phyloP scores from a whole-genome alignment of 163 green algal species.

The Chlorella variabilis region DNA sequence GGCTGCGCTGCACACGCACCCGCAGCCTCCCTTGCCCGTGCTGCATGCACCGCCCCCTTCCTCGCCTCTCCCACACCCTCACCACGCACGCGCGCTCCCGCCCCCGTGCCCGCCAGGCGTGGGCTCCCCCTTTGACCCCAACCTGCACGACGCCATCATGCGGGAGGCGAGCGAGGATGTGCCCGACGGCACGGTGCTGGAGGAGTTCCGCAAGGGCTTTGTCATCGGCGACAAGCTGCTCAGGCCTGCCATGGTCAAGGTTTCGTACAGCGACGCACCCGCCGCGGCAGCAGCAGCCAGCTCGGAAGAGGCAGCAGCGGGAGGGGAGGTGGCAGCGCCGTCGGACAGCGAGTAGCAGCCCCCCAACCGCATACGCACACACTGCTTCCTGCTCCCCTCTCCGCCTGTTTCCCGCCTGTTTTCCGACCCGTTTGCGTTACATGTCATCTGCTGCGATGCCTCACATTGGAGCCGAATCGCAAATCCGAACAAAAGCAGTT shows the following conservation, averaged over 20 bases:
- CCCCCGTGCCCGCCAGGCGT: slow-evolving; percentile 21
- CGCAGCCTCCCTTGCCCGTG: no score
- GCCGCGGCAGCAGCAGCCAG: not conserved
- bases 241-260: slow-evolving; percentile 96
- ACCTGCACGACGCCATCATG: slow-evolving; percentile 96
- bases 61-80: no score
- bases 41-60: no score
- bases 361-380: no score
- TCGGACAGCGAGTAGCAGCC: not conserved
- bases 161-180: slow-evolving; percentile 84
- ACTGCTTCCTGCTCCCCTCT: no score
- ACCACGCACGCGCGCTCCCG: no score
- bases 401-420: no score
- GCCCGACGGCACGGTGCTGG: slow-evolving; percentile 88
- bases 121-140: slow-evolving; percentile 86
- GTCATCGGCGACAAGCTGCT: slow-evolving; percentile 84
- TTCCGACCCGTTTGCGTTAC: no score
- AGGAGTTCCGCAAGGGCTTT: slow-evolving; percentile 98
- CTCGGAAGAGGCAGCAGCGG: not conserved
- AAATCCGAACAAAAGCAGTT: no score
- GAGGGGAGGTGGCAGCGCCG: not conserved
- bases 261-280: slow-evolving; percentile 49
- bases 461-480: no score
- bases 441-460: no score
- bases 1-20: not conserved